Base-by-base conservation (phyloP, 2,329 filamentous ascomycete genomes). In the Coleophoma eucalyptorum region DNA sequence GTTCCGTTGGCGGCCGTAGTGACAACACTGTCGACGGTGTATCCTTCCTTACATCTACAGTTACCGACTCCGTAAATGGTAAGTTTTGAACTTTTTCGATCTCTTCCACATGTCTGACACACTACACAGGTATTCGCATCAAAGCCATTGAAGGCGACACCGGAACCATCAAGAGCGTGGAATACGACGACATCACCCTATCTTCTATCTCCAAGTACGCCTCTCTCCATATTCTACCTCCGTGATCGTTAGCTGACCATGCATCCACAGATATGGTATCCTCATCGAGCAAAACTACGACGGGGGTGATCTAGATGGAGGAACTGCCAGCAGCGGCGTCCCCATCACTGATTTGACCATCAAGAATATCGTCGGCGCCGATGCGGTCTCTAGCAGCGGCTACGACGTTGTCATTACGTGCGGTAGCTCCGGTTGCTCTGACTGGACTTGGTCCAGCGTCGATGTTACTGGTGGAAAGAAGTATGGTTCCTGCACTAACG, bases 271-370 rank as follows among this genome's bases (percentile, higher is more conserved):
- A 69, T 79, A 81, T 60, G 79, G 58, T 33, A 73, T 83, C 26
- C 37, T 80, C 48, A 74, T 83, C 51, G 70, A 81, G 64, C 80
- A 83, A 67, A 76, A 80, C 59, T 78, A 78, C 55, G 58, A 74
- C 55, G 76, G 76, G 51, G 47, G 43, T 4, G 49, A 49, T 40
- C 4, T 26, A 26, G 26, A 26, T 26, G 26, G 26, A 26, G 72
- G 72, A 4, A 73, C 49, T 18, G 69, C 75, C 10, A 75, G 72
- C 37, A 56, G 56, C 21, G 75, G 75, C 37, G 71, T 79, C 16
- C 74, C 74, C 33, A 78, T 79, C 62, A 78, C 74, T 11, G 71
- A 69, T 13, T 53, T 80, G 5, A 71, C 66, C 2, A 60, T 79
- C 49, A 65, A 67, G 48, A 65, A 71, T 51, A 67, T 78, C 54